A percentile compares a stretch with the other conserved stretches of the same genome.
Evolutionary conservation across 495 filamentous ascomycete genomes (phyloP).

Genomic region (Aspergillus coremiiformis): DNA sequence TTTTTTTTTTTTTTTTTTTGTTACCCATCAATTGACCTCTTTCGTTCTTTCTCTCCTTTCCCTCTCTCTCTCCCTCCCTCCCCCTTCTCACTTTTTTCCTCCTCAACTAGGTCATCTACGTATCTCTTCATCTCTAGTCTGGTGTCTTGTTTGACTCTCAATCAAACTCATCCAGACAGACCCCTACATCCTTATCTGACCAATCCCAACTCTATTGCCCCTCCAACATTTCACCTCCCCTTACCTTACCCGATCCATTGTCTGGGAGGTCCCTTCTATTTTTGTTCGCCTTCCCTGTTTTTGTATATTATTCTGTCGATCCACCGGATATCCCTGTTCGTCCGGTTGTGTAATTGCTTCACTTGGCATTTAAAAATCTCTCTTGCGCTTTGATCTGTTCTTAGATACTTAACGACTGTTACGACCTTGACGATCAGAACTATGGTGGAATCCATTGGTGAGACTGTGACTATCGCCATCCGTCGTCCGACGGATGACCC

Average conservation of each 20-base stretch:
- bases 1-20: conserved; percentile 10
- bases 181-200: not conserved
- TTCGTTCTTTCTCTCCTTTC: conserved; percentile 7
- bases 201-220: not conserved
- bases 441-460: conserved; percentile 17
- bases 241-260: not conserved
- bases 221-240: not conserved
- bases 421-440: conserved; percentile 18
- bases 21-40: too few species aligned
- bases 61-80: conserved; percentile 5
- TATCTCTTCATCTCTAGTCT: not conserved
- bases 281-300: not conserved
- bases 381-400: not conserved
- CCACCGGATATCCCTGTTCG: conserved; percentile 8
- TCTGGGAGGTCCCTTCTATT: not conserved
- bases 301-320: conserved; percentile 13
- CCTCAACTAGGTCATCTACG: conserved; percentile 1
- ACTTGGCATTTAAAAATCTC: not conserved
- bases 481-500: conserved; percentile 47
- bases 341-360: conserved; percentile 6
- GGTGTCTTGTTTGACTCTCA: not conserved
- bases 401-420: conserved; percentile 19
- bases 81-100: conserved; percentile 6
- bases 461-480: conserved; percentile 49
- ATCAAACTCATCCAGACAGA: not conserved